phyloP scores from a whole-genome alignment of 495 filamentous ascomycete species.

The Tuber indicum region DNA sequence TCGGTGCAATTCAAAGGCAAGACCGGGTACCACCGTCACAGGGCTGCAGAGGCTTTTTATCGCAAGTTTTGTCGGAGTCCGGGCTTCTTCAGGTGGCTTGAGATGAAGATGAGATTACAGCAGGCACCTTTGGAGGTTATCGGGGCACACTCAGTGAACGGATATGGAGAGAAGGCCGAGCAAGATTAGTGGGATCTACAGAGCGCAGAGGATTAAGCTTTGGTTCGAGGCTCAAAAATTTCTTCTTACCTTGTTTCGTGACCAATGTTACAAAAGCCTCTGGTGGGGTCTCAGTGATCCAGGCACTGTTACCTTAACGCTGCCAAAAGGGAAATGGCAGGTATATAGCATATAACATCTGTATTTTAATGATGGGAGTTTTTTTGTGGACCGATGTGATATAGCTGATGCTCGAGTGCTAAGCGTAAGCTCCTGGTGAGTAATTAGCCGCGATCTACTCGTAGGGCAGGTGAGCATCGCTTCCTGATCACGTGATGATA shows the following conservation, averaged over 20 bases:
- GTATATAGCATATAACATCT: not conserved
- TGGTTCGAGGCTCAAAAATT: not conserved
- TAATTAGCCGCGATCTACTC: not conserved
- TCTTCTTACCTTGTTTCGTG: not conserved
- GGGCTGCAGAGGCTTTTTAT: conserved; percentile 40
- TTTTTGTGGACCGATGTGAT: not conserved
- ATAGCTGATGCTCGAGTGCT: not conserved
- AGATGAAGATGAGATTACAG: conserved; percentile 41
- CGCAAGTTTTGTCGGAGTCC: conserved; percentile 40
- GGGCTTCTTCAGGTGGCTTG: conserved; percentile 40
- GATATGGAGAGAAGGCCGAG: conserved; percentile 20
- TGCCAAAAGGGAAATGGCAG: not conserved
- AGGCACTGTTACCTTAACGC: not conserved
- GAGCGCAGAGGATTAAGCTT: not conserved
- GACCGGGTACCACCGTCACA: conserved; percentile 34
- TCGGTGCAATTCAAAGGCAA: conserved; percentile 41
- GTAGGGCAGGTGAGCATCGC: not conserved
- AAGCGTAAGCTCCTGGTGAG: not conserved
- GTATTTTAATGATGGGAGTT: conserved; percentile 1
- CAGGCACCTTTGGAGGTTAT: conserved; percentile 15
- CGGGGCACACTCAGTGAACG: not conserved
- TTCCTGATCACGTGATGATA: not conserved
- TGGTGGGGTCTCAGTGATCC: not conserved
- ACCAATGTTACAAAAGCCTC: not conserved
- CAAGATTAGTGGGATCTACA: not conserved